phyloP scores from a whole-genome alignment of 2,329 filamentous ascomycete genomes.

The Xylaria sp. region DNA sequence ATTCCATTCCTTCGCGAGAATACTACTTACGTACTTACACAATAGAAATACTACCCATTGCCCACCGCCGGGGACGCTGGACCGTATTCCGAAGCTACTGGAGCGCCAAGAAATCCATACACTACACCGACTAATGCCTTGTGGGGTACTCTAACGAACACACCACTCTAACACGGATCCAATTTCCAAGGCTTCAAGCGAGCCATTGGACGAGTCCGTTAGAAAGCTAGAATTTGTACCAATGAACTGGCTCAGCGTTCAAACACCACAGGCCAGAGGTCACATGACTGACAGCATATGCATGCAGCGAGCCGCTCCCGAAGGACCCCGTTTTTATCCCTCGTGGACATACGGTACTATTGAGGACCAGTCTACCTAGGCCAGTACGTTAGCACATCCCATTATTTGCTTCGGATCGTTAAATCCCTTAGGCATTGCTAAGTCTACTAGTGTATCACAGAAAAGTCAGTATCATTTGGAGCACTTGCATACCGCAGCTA shows the following conservation, averaged over 20 bases:
- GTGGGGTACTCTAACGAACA: conserved; percentile 28
- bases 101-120: conserved; percentile 24
- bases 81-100: conserved; percentile 5
- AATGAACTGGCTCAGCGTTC: conserved; percentile 20
- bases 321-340: conserved; percentile 44
- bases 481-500: not conserved
- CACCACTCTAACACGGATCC: conserved; percentile 1
- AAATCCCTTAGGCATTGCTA: not conserved
- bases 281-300: conserved; percentile 47
- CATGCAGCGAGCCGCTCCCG: conserved; percentile 49
- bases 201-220: conserved; percentile 13
- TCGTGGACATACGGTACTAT: conserved; percentile 16
- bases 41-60: not conserved
- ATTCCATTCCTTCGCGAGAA: conserved; percentile 10
- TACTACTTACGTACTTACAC: not conserved
- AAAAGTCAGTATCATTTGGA: not conserved
- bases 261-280: conserved; percentile 28
- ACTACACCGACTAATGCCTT: conserved; percentile 34
- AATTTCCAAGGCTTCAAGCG: conserved; percentile 18
- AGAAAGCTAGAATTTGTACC: conserved; percentile 15
- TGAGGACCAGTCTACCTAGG: conserved; percentile 17
- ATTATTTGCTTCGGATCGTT: not conserved
- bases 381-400: conserved; percentile 9
- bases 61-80: conserved; percentile 4
- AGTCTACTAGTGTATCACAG: not conserved